Evolutionary conservation across 139 green algal genomes (phyloP), one percentile per base, ranked within the genome.

Genomic region (Tetradesmus obliquus): DNA sequence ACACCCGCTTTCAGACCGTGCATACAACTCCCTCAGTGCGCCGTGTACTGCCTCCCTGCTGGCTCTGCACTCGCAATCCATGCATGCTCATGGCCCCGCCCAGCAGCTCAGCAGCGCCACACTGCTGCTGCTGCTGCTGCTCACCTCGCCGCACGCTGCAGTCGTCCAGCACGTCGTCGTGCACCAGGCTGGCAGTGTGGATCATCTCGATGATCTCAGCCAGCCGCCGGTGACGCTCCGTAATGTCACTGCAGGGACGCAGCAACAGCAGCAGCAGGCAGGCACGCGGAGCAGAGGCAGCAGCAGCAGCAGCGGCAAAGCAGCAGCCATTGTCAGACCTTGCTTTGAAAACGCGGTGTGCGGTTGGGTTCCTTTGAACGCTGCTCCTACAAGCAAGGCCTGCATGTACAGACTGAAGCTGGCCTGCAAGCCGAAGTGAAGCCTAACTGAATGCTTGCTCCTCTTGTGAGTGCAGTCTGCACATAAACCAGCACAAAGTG

Each of bases 121-220:
- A 69, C 82, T 17, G 53, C 53, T 17, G 82, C 12, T n/a, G 82
- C 15, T 10, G 82, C 51, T 57, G 12, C 32, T 22, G 32, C 91
- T 17, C 90, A 98, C 98, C 98, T 95, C 98, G 93, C 1, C 98
- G 94, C 0, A 97, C 92, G 86, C 95, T 89, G 92, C 97, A 99
- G 57, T 99, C 98, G 91, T 99, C 98, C 71, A 99, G 93, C 79
- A 99, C 98, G 88, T 99, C 98, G 91, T 99, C 98, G 93, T 99
- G 98, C 53, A 99, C 98, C 58, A 99, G 92, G 91, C 94, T 98
- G 60, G 98, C 98, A 4, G 98, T 99, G 96, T 99, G 98, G 91
- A 99, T 99, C 98, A 99, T 99, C 92, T 99, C 98, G 0, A 95
- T 99, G 69, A 99, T 99, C 89, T 99, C 97, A 20, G 98, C 98